Percentiles rank a stretch among this genome's conserved stretches.
phyloP scores from a whole-genome alignment of 129 eudicot species.

The Cynara cardunculus region DNA sequence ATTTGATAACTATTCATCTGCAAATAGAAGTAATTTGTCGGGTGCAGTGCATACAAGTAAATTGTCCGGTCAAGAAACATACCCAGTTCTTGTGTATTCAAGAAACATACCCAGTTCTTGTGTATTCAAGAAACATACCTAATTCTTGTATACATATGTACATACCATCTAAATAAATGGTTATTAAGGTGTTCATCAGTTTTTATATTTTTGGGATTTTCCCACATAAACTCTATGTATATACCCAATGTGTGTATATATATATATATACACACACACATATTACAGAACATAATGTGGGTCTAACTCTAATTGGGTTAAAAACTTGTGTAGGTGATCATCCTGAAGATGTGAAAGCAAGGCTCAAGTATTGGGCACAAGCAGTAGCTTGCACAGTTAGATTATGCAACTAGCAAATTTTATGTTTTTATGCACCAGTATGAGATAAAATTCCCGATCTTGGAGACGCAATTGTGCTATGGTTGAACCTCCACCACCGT shows the following conservation, averaged over 20 bases:
- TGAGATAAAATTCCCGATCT: not conserved
- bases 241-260: not conserved
- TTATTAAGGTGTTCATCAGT: no score
- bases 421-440: constrained; percentile 2
- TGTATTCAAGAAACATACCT: no score
- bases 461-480: not conserved
- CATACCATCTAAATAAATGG: no score
- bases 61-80: no score
- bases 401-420: constrained; percentile 47
- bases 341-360: constrained; percentile 84
- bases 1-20: no score
- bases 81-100: no score
- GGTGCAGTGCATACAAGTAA: no score
- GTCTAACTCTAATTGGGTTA: not conserved
- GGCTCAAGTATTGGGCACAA: constrained; percentile 83
- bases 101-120: no score
- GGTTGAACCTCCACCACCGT: not conserved
- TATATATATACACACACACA: not conserved
- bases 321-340: constrained; percentile 50
- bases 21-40: no score
- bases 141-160: no score
- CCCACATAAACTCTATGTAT: no score
- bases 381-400: constrained; percentile 77
- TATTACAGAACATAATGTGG: not conserved
- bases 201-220: no score